Evolutionary conservation across 352 stramenopile species (phyloP), one percentile per base, ranked within the genome.

Genomic region (Phytophthora citricola): DNA sequence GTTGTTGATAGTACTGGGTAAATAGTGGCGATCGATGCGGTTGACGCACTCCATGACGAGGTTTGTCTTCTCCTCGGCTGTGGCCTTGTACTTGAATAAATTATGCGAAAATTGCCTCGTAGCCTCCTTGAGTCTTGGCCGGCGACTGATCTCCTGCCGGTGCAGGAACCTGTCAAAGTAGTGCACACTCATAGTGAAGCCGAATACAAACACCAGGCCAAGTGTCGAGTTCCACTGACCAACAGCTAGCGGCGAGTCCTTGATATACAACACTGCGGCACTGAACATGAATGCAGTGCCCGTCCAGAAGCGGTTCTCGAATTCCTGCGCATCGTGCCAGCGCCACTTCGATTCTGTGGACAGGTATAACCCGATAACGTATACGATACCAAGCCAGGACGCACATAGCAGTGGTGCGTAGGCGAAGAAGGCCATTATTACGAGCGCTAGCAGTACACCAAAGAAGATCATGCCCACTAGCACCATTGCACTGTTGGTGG

Each of bases 231-330:
- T 89, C 72, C 83, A 93, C 27, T 83, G 74, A 1, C 86, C 85
- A 32, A 97, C 81, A 4, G 86, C 80, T 9, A 97, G 74, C 15
- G 96, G 96, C 40, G 94, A 98, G 82, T 99, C 96, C 58, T 94
- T 85, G 41, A 97, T 93, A 67, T 98, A 98, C n/a, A 98, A 78
- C 41, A 96, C 69, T n/a, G 93, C 92, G 1, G 85, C 89, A 46
- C 87, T 97, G 48, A 98, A 93, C n/a, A 98, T 63, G 52, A 98
- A 91, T 10, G 92, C 93, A 32, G 97, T 98, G 63, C 98, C 85
- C 5, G 95, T 98, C 96, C 95, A 98, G 72, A 99, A 99, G 62
- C 95, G 86, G 83, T 99, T 99, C 76, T 99, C 96, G 66, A 98
- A 98, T 78, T 99, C 96, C 64, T 97, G 88, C 15, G 89, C 87